Conservation (phyloP, 176 grass and related monocot species). For the Eragrostis curvula region DNA sequence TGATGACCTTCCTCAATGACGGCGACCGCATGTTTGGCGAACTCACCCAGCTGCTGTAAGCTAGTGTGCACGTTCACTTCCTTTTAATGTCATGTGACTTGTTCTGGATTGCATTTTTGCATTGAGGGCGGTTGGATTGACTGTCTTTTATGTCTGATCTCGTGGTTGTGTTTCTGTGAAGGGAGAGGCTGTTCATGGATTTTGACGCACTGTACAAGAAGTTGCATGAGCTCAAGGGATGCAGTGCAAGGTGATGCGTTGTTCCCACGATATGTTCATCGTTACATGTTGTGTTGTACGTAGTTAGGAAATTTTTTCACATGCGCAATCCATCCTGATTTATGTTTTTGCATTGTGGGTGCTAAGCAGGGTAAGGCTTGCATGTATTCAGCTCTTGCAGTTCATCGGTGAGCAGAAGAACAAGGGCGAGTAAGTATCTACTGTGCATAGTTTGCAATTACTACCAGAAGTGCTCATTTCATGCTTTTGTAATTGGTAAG, state of each 20-base stretch:
- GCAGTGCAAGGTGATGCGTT: conserved; percentile 61
- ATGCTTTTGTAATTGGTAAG: not conserved
- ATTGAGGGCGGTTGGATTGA: not conserved
- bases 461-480: not conserved
- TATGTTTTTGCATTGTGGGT: conserved; percentile 64
- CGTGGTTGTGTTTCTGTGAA: conserved; percentile 36
- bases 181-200: conserved; percentile 56
- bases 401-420: conserved; percentile 53
- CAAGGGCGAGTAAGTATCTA: conserved; percentile 56
- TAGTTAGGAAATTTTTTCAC: conserved; percentile 10
- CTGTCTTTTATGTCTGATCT: conserved; percentile 4
- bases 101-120: not conserved
- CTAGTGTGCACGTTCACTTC: not conserved
- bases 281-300: not conserved
- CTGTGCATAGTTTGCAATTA: not conserved
- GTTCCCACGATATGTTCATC: not conserved
- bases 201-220: conserved; percentile 65
- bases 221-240: conserved; percentile 73
- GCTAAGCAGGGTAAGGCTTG: conserved; percentile 59
- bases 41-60: too few relatives aligned
- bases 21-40: too few relatives aligned
- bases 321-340: conserved; percentile 21
- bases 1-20: too few relatives aligned
- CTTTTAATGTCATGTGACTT: not conserved
- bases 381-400: too few relatives aligned